A percentile compares a stretch with the other conserved stretches of the same genome.
phyloP scores from a whole-genome alignment of 768 basidiomycete species.

The Amanita exitialis region DNA sequence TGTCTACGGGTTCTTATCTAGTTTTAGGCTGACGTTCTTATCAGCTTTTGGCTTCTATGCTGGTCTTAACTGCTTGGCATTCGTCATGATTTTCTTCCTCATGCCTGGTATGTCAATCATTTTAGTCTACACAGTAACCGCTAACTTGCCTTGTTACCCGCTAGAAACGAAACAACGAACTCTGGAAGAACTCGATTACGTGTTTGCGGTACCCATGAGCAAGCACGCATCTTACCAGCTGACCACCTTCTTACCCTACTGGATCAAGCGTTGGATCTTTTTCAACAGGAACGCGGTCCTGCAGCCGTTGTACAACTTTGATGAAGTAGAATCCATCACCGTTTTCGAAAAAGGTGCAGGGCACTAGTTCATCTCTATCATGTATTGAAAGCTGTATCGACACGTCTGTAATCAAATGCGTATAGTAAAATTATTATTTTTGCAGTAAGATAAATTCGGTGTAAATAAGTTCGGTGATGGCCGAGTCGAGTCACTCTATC shows the following conservation, averaged over 20 bases:
- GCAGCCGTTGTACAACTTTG: conserved; percentile 41
- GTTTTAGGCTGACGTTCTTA: neutral
- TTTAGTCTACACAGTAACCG: neutral
- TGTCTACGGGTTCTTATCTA: conserved; percentile 10
- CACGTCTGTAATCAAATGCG: neutral
- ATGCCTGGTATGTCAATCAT: conserved; percentile 32
- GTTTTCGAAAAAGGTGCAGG: conserved; percentile 32
- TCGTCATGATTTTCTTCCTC: conserved; percentile 46
- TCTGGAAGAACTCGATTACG: conserved; percentile 39
- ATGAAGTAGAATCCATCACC: conserved; percentile 34
- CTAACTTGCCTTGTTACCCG: neutral
- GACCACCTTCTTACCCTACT: conserved; percentile 37
- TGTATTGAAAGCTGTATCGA: neutral
- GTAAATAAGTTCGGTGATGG: conserved; percentile 6
- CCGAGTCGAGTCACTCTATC: conserved; percentile 9
- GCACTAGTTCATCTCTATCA: conserved; percentile 14
- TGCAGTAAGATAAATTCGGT: neutral
- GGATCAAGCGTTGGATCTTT: conserved; percentile 35
- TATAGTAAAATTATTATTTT: neutral
- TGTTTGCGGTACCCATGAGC: conserved; percentile 40
- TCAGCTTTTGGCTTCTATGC: conserved; percentile 52
- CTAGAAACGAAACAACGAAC: conserved; percentile 44
- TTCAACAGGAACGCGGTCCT: conserved; percentile 26
- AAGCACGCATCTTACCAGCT: conserved; percentile 35
- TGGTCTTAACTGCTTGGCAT: conserved; percentile 37